A percentile compares a stretch with the other conserved stretches of the same genome.
Evolutionary conservation across 2,329 filamentous ascomycete species (phyloP).

Genomic region (Colletotrichum tanaceti): DNA sequence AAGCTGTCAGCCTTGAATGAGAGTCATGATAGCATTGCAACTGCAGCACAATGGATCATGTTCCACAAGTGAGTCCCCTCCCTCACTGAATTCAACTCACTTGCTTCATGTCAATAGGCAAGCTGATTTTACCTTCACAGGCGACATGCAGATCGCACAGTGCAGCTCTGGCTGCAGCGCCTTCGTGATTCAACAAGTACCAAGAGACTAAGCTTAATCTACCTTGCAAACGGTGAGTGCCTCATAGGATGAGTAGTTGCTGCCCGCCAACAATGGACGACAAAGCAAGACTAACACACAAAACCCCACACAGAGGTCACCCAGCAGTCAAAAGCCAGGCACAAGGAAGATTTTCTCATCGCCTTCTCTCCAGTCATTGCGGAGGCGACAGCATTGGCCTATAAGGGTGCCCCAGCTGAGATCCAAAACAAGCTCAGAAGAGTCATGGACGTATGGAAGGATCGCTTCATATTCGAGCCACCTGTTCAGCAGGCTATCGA

Average conservation of each 20-base stretch:
- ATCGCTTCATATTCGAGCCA: conserved; percentile 83
- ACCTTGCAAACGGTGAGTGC: conserved; percentile 88
- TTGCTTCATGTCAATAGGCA: conserved; percentile 14
- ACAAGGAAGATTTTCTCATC: conserved; percentile 90
- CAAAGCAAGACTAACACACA: conserved; percentile 10
- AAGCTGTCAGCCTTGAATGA: conserved; percentile 97
- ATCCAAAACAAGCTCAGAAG: conserved; percentile 88
- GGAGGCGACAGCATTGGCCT: conserved; percentile 89
- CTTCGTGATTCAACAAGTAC: conserved; percentile 87
- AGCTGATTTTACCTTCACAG: conserved; percentile 58
- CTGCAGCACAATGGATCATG: conserved; percentile 99
- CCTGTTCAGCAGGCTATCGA: conserved; percentile 87
- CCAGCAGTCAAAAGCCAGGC: conserved; percentile 92
- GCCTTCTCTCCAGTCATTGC: conserved; percentile 93
- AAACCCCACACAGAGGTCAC: conserved; percentile 77
- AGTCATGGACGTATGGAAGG: conserved; percentile 94
- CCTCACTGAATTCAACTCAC: conserved; percentile 16
- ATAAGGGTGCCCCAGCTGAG: conserved; percentile 87
- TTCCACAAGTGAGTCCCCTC: conserved; percentile 72
- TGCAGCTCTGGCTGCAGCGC: conserved; percentile 89
- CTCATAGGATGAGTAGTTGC: background rate
- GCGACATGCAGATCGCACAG: conserved; percentile 91
- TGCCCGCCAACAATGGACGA: background rate
- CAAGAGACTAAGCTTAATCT: conserved; percentile 90
- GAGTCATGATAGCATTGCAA: conserved; percentile 96